Evolutionary conservation across 495 filamentous ascomycete species (phyloP), one percentile per base, ranked within the genome.

Genomic region (Aspergillus haitiensis): DNA sequence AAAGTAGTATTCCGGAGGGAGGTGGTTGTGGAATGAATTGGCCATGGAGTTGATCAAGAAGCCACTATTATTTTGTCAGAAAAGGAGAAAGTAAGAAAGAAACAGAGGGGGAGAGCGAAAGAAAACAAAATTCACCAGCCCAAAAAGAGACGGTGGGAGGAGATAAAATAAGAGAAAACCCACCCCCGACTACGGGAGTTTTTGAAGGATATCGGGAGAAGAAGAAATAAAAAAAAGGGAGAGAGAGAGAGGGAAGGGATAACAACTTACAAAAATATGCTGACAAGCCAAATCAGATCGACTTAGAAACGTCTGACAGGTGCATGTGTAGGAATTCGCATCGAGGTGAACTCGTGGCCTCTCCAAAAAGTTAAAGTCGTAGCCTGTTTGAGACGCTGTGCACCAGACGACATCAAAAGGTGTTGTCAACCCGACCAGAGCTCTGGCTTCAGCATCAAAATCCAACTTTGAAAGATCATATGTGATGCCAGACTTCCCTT

Each of bases 201-300:
- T 27, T 27, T 27, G 21, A 27, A 3, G n/a, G 15, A 47, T 18
- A 1, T 5, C 21, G 9, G 49, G 45, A 12, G 35, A 15, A 45
- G 46, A 46, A 27, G 1, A 31, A 47, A 12, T 1, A 27, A 27
- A 27, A 34, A 57, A 39, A 21, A 27, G 15, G 12, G 16, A 21
- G 39, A n/a, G 4, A 48, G n/a, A 46, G 34, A 21, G 35, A 33
- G 34, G 5, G 6, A 47, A 16, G 12, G 40, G 36, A 7, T 46
- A 42, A 47, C 6, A 47, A 67, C 76, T 71, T 60, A 78, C 78
- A 64, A 78, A 79, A 39, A 80, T 77, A 59, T 80, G 78, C 34
- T 75, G 74, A 49, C 76, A 80, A 6, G 76, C 74, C 37, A 71
- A 68, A 13, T 66, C 65, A n/a, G 72, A 65, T 21, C 60, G 65